Evolutionary conservation across 2,329 filamentous ascomycete genomes (phyloP).

Genomic region (Apiospora marii): DNA sequence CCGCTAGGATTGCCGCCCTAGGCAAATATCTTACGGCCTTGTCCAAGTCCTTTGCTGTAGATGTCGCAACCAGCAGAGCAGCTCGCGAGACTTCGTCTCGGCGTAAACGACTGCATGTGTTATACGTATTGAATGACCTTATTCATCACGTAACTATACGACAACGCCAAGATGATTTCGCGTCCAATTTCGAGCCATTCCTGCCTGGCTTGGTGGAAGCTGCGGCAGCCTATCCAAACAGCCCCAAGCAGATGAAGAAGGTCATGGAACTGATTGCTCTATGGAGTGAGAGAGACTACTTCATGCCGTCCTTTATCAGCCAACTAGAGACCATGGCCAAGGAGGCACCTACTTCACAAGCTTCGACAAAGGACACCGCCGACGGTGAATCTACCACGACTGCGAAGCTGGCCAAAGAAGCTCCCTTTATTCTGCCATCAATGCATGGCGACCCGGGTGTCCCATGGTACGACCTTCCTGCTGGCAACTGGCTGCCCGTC

Average conservation of each 20-base stretch:
- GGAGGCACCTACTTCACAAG: slow-evolving; percentile 42
- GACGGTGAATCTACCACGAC: slow-evolving; percentile 36
- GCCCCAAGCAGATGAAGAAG: slow-evolving; percentile 72
- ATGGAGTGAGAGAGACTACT: slow-evolving; percentile 75
- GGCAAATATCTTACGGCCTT: slow-evolving; percentile 79
- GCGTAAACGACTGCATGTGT: slow-evolving; percentile 75
- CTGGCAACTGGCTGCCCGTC: slow-evolving; percentile 80
- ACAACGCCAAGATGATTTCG: slow-evolving; percentile 58
- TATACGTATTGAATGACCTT: slow-evolving; percentile 82
- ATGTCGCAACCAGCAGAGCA: slow-evolving; percentile 43
- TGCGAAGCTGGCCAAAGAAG: slow-evolving; percentile 58
- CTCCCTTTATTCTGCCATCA: slow-evolving; percentile 75
- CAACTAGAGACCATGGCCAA: slow-evolving; percentile 67
- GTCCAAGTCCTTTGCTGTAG: slow-evolving; percentile 62
- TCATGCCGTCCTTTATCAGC: slow-evolving; percentile 59
- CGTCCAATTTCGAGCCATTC: slow-evolving; percentile 62
- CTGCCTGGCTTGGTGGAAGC: slow-evolving; percentile 69
- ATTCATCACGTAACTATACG: slow-evolving; percentile 72
- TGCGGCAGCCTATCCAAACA: slow-evolving; percentile 64
- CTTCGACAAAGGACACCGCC: slow-evolving; percentile 31
- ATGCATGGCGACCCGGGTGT: slow-evolving; percentile 77
- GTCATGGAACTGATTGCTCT: slow-evolving; percentile 69
- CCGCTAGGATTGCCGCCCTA: slow-evolving; percentile 69
- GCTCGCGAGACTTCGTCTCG: slow-evolving; percentile 63
- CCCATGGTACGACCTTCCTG: slow-evolving; percentile 84